Evolutionary conservation across 1,284 basidiomycete species (phyloP).

Genomic region (Stygiomarasmius scandens): DNA sequence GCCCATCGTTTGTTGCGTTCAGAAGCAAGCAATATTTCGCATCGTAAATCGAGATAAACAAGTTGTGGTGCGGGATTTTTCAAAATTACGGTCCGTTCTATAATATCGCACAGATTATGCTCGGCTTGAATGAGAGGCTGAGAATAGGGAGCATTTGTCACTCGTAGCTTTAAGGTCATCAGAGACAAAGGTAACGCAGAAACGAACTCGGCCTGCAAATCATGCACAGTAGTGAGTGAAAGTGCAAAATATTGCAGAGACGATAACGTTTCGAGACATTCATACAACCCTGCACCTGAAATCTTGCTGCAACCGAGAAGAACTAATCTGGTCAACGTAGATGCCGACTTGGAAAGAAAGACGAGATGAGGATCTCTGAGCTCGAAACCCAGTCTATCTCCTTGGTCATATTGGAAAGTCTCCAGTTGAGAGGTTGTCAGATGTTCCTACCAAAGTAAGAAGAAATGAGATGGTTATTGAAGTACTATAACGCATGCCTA

Average conservation of each 20-base stretch:
- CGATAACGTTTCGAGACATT: conserved; percentile 30
- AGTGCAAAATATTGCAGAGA: conserved; percentile 41
- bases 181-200: conserved; percentile 30
- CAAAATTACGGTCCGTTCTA: conserved; percentile 23
- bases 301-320: conserved; percentile 39
- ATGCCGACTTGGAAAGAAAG: conserved; percentile 31
- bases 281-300: conserved; percentile 30
- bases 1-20: neutral
- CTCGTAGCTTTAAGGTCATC: conserved; percentile 36
- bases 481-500: neutral
- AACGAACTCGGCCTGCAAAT: conserved; percentile 39
- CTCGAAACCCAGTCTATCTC: conserved; percentile 39
- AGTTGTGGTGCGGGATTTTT: conserved; percentile 11
- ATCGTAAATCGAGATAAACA: conserved; percentile 23
- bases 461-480: neutral
- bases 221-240: conserved; percentile 37
- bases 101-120: conserved; percentile 27
- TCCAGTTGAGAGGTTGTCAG: conserved; percentile 31
- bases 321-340: conserved; percentile 36
- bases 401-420: conserved; percentile 39
- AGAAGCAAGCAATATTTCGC: neutral
- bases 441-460: conserved; percentile 9
- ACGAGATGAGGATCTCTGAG: conserved; percentile 37
- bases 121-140: conserved; percentile 34
- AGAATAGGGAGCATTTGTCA: conserved; percentile 38